Conservation (phyloP, 1,139 yeast species). For the Geotrichum australiense region DNA sequence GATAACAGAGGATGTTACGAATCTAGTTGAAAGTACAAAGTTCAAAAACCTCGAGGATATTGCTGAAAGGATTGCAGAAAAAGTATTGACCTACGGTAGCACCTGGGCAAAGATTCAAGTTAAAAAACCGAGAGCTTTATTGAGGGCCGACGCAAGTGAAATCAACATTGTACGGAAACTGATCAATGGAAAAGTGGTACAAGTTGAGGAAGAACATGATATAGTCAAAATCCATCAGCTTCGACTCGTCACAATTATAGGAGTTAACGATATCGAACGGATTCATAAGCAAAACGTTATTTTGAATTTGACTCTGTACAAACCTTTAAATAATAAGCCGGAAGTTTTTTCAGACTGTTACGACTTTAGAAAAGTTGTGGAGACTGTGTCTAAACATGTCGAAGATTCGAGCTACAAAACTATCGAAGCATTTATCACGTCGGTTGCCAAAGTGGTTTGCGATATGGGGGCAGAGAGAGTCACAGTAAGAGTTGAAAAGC, state of each 20-base stretch:
- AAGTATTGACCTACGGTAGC: slow-evolving; percentile 51
- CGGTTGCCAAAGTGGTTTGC: slow-evolving; percentile 59
- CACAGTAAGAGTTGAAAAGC: slow-evolving; percentile 65
- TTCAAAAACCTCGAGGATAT: slow-evolving; percentile 49
- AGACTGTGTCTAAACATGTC: slow-evolving; percentile 44
- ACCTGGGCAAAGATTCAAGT: slow-evolving; percentile 42
- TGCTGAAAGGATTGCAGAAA: slow-evolving; percentile 47
- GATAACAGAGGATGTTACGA: slow-evolving; percentile 55
- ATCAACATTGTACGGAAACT: slow-evolving; percentile 36
- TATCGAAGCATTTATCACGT: slow-evolving; percentile 81
- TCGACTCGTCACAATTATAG: slow-evolving; percentile 66
- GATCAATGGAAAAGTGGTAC: slow-evolving; percentile 29
- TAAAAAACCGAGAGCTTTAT: slow-evolving; percentile 47
- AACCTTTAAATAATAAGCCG: slow-evolving; percentile 22
- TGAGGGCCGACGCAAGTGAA: slow-evolving; percentile 48
- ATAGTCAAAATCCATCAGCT: slow-evolving; percentile 46
- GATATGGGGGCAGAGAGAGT: slow-evolving; percentile 39
- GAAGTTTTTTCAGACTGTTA: slow-evolving; percentile 29
- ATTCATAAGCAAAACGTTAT: slow-evolving; percentile 68
- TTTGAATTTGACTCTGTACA: slow-evolving; percentile 45
- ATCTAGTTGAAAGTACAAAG: slow-evolving; percentile 43
- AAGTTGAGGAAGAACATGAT: slow-evolving; percentile 35
- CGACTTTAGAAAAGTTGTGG: slow-evolving; percentile 31
- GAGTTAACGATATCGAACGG: slow-evolving; percentile 87
- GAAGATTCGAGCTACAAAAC: slow-evolving; percentile 78